Evolutionary conservation across 371 early-diverging fungal species (phyloP).

Genomic region (Gilbertella persicaria): DNA sequence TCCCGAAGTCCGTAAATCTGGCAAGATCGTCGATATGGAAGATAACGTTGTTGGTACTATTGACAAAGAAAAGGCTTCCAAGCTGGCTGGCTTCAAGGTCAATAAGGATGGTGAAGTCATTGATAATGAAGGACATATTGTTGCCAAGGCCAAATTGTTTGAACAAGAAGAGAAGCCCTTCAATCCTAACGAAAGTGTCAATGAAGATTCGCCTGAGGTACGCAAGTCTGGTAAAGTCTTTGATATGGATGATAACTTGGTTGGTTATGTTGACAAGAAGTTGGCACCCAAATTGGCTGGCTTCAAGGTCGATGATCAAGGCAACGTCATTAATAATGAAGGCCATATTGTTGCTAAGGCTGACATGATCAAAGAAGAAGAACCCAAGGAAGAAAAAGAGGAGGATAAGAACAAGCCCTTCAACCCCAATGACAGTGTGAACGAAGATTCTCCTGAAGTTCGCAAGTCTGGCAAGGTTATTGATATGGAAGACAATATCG

Average conservation of each 20-base stretch:
- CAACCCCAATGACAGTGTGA: constrained; percentile 9
- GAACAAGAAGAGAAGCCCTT: constrained; percentile 8
- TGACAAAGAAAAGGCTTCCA: not conserved
- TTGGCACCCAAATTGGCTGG: constrained; percentile 13
- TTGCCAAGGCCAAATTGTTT: not conserved
- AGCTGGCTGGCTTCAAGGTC: constrained; percentile 5
- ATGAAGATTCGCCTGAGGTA: constrained; percentile 17
- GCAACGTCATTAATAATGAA: constrained; percentile 16
- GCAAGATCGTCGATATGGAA: constrained; percentile 11
- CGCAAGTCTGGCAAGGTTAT: constrained; percentile 18
- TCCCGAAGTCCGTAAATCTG: constrained; percentile 11
- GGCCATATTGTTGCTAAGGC: constrained; percentile 13
- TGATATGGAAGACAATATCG: constrained; percentile 20
- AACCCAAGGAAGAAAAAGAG: constrained; percentile 1
- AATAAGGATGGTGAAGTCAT: not conserved
- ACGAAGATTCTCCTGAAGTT: constrained; percentile 18
- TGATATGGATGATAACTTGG: constrained; percentile 19
- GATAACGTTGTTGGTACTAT: not conserved
- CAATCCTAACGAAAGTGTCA: constrained; percentile 9
- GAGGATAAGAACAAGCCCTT: constrained; percentile 5
- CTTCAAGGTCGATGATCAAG: constrained; percentile 14
- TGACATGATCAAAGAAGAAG: constrained; percentile 10
- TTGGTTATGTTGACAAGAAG: constrained; percentile 15
- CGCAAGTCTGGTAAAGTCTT: constrained; percentile 19
- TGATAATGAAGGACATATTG: constrained; percentile 1